Percentiles rank a stretch among this genome's conserved stretches.
phyloP scores from a whole-genome alignment of 1,284 basidiomycete species.

The Lignosus rhinocerotis region DNA sequence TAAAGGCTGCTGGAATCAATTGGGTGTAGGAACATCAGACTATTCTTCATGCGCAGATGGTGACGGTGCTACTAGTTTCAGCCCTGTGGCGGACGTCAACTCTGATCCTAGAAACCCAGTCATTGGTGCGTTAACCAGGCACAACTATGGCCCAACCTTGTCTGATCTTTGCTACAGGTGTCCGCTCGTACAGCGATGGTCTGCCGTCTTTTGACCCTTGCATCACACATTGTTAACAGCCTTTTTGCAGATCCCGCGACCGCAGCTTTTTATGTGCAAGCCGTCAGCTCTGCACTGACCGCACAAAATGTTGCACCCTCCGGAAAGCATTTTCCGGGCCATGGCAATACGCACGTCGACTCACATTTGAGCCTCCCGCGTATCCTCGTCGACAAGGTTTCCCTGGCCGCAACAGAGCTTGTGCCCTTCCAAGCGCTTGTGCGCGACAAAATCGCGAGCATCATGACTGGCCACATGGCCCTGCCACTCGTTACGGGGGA shows the following conservation, averaged over 20 bases:
- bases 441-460: constrained; percentile 43
- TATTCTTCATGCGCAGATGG: not conserved
- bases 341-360: constrained; percentile 71
- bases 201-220: not conserved
- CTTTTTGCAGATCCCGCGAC: constrained; percentile 46
- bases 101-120: constrained; percentile 67
- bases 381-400: constrained; percentile 49
- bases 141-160: not conserved
- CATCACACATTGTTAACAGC: not conserved
- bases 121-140: constrained; percentile 48
- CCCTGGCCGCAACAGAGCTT: constrained; percentile 50
- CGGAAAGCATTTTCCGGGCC: constrained; percentile 72
- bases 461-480: constrained; percentile 76
- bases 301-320: constrained; percentile 54
- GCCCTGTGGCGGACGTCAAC: constrained; percentile 72
- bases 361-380: constrained; percentile 67
- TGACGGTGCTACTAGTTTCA: constrained; percentile 24
- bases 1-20: constrained; percentile 63
- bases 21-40: constrained; percentile 48
- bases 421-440: constrained; percentile 56
- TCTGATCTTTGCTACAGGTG: constrained; percentile 40
- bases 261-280: constrained; percentile 49
- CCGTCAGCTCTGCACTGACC: constrained; percentile 50
- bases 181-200: constrained; percentile 72
- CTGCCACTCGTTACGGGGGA: constrained; percentile 55